A percentile compares a stretch with the other conserved stretches of the same genome.
phyloP scores from a whole-genome alignment of 2,329 filamentous ascomycete species.

The Neopestalotiopsis rosae region DNA sequence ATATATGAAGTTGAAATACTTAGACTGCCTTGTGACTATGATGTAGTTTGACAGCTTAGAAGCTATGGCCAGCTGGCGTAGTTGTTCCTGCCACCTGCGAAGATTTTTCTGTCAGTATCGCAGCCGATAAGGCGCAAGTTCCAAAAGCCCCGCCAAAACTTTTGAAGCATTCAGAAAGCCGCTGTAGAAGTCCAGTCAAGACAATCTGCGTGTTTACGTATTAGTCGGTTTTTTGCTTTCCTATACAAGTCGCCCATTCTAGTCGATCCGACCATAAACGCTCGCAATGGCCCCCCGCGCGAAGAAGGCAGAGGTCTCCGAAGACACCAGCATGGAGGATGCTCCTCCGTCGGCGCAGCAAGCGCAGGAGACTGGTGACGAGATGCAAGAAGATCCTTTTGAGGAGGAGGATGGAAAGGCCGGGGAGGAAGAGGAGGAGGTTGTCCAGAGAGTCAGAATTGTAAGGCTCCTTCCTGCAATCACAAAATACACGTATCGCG shows the following conservation, averaged over 20 bases:
- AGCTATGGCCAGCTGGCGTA: not conserved
- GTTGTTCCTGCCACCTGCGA: not conserved
- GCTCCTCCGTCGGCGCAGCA: slow-evolving; percentile 44
- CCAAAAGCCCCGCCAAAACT: slow-evolving; percentile 18
- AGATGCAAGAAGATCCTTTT: slow-evolving; percentile 33
- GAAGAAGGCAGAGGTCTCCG: slow-evolving; percentile 16
- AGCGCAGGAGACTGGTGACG: slow-evolving; percentile 46
- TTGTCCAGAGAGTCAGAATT: slow-evolving; percentile 64
- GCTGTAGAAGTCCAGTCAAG: not conserved
- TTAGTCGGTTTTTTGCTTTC: not conserved
- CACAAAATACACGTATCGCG: too few species aligned
- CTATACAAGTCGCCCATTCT: not conserved
- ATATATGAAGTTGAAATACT: not conserved
- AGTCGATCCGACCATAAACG: not conserved
- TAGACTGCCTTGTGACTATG: not conserved
- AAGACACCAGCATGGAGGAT: slow-evolving; percentile 37
- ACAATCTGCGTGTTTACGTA: not conserved
- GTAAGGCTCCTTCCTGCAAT: slow-evolving; percentile 45
- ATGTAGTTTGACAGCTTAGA: not conserved
- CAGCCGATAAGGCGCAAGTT: slow-evolving; percentile 3
- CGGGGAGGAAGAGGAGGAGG: slow-evolving; percentile 49
- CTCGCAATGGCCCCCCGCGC: slow-evolving; percentile 18
- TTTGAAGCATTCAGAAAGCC: slow-evolving; percentile 7
- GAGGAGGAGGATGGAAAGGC: slow-evolving; percentile 35
- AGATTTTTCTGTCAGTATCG: slow-evolving; percentile 5